Base-by-base conservation (phyloP, 306 rosid species). In the Quercus rubra region DNA sequence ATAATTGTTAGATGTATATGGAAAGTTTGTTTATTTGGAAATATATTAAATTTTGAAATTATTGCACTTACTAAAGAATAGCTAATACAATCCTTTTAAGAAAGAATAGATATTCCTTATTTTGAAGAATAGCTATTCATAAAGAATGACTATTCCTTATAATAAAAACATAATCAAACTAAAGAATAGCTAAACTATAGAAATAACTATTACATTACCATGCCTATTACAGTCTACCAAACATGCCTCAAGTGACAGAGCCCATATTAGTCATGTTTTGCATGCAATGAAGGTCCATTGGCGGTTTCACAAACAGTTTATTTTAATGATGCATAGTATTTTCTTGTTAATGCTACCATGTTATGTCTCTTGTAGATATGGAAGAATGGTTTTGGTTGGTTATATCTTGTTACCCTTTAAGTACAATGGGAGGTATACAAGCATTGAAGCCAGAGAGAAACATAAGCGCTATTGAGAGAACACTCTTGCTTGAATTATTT, bases 371-470 rank as follows among this genome's bases (percentile, higher is more conserved):
- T 88, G 92, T 73, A 95, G 99, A 89, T 88, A 85, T 87, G 90
- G 98, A 91, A 85, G 93, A 87, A 79, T 95, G 97, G 97, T 83
- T 92, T 73, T 90, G 76, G 80, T 84, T 95, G 91, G 90, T 92
- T 83, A 84, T 92, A 79, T 88, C 92, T 72, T 92, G 97, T 79
- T 95, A 91, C 84, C 97, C 99, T 77, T 84, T 92, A 77, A 83
- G 86, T 83, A 75, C 87, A 79, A 78, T 77, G 14, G 89, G 85
- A 43, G 89, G 90, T 72, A 72, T 84, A 30, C 84, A 84, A 81
- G 81, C 86, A 62, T 71, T 89, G 33, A 92, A 88, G 78, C 83
- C 85, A 33, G 92, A 87, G 58, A 95, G 97, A 83, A 85, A 52
- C 57, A 73, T 91, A 71, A 83, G 91, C 76, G 69, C 83, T 70